Evolutionary conservation across 805 yeast species (phyloP), one percentile per base, ranked within the genome.

Genomic region (Danielia oregonensis): DNA sequence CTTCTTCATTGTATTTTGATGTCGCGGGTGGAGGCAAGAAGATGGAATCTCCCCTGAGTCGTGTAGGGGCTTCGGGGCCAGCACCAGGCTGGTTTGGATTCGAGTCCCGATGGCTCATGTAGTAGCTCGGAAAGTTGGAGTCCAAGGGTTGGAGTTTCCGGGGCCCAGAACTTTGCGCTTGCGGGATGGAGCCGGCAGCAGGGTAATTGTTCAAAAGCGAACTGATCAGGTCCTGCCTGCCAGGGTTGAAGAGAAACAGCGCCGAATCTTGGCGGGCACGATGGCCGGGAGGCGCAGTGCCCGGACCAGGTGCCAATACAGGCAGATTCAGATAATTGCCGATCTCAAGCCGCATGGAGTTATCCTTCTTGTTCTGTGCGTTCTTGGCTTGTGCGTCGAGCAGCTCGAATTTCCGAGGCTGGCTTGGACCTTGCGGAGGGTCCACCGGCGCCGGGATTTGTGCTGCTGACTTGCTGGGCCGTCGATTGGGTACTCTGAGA

Each of bases 11-110:
- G 27, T 29, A 36, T 17, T 32, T 38, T 3, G 37, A 22, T 2
- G 36, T 17, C 39, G 37, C 11, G 55, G 68, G 66, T 11, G 69
- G 70, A 2, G 70, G 72, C 5, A 65, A 48, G 26, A 48, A 60
- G 6, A 65, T 57, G 17, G 63, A 55, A 37, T 65, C 70, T 8
- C 66, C 68, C 19, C 71, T 46, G 16, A 65, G 57, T 30, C 69
- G 46, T 8, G 39, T 33, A 3, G 34, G 21, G n/a, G 33, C 11
- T 11, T 40, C 48, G 7, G 37, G 9, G 9, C 6, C 22, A 9
- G 22, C 22, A 19, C 22, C 22, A 9, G 22, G 22, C 22, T 19
- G 22, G 22, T 19, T 19, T 9, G 22, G 22, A 9, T 19, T 19
- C 17, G 51, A 37, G 24, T 52, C 59, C 6, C 51, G 32, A 4